Base-by-base conservation (phyloP, 305 asterid genomes). In the Euphrasia arctica region DNA sequence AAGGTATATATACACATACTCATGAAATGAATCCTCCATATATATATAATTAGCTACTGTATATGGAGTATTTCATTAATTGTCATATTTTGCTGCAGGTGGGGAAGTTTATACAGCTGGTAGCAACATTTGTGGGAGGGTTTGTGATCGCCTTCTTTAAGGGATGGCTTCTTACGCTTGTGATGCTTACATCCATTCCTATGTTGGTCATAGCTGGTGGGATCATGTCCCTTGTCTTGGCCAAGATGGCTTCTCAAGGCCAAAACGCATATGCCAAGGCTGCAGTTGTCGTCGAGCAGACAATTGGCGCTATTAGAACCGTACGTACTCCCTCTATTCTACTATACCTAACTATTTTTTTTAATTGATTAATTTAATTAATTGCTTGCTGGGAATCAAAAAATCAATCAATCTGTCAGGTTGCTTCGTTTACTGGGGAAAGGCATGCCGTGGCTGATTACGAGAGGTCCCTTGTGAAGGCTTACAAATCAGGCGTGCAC, bases 121-220 rank as follows among this genome's bases (percentile, higher is more conserved):
- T 79, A 13, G 68, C 95, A 18, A 77, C 87, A 10, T 81, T 87
- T 54, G 1, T 84, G 2, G 95, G 86, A 65, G 90, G 92, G 47
- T 85, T 87, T 66, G 80, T 74, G 61, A 70, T 83, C 56, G 95
- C 92, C 14, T 87, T 87, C 56, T 42, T 75, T 4, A 70, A 77
- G 76, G 92, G 92, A 68, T 84, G 95, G 95, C 92, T 85, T 66
- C 92, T 87, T 14, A 71, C 90, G 3, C 85, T 87, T 2, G 90
- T 87, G 72, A 72, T 87, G 88, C 69, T 81, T 13, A 50, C 92
- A 0, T 72, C 86, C 52, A 79, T 87, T 66, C 83, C 87, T 63
- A 57, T 70, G 63, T 70, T 85, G 4, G 85, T 71, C 5, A 54
- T 85, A 48, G 68, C 83, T 18, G 86, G 85, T 45, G 95, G 72